A percentile compares a stretch with the other conserved stretches of the same genome.
phyloP scores from a whole-genome alignment of 179 eudicot species.

The Beta corolliflora region DNA sequence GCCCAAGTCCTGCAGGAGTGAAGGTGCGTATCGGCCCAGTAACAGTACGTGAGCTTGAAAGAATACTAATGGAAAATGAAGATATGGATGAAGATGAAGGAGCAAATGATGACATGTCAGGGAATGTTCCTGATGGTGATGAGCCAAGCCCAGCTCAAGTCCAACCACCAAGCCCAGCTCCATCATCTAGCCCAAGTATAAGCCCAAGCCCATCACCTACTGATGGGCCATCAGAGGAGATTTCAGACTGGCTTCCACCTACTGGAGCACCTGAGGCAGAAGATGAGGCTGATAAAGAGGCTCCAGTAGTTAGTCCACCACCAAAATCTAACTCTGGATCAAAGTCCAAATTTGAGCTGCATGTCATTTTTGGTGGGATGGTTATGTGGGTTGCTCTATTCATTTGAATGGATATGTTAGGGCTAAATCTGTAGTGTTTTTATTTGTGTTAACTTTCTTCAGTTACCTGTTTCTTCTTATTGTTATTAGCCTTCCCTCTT shows the following conservation, averaged over 20 bases:
- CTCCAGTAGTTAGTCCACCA: constrained; percentile 14
- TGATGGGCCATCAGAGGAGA: constrained; percentile 20
- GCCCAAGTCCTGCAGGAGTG: constrained; percentile 6
- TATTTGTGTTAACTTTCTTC: background rate
- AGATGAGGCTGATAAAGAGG: constrained; percentile 29
- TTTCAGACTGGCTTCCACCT: constrained; percentile 33
- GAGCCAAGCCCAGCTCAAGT: constrained; percentile 31
- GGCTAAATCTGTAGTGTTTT: background rate
- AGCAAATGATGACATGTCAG: constrained; percentile 34
- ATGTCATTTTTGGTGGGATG: constrained; percentile 28
- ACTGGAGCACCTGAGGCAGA: constrained; percentile 20
- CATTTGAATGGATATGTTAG: constrained; percentile 20
- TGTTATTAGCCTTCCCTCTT: background rate
- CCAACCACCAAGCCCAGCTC: constrained; percentile 9
- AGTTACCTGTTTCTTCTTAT: background rate
- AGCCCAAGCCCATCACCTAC: constrained; percentile 4
- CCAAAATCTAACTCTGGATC: constrained; percentile 19
- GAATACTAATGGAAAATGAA: constrained; percentile 30
- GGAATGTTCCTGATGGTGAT: constrained; percentile 32
- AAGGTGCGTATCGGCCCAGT: constrained; percentile 5
- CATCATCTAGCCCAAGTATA: constrained; percentile 13
- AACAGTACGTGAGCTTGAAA: constrained; percentile 29
- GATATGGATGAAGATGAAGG: constrained; percentile 16
- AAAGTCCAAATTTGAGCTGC: constrained; percentile 10
- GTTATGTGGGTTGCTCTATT: constrained; percentile 25